Base-by-base conservation (phyloP, 2,329 filamentous ascomycete genomes). In the Beauveria bassiana region DNA sequence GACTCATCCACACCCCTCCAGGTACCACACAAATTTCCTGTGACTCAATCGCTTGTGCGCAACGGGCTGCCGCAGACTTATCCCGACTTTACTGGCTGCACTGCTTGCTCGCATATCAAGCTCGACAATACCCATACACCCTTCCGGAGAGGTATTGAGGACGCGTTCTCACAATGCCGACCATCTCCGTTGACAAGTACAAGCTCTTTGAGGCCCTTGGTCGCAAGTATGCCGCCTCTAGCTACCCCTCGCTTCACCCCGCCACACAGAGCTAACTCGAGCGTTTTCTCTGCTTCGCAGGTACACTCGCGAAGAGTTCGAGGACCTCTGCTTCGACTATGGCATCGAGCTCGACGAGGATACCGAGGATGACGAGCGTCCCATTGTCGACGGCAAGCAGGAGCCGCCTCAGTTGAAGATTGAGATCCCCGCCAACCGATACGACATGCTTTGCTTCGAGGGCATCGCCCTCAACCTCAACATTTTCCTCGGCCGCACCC, bases 291-390 rank as follows among this genome's bases (percentile, higher is more conserved):
- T 34, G 24, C 22, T 38, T 47, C 38, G 46, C 63, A 93, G 89
- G 68, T 93, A 90, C 76, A 96, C 93, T 61, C 95, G 91, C 66
- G 86, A 96, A 70, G 91, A 96, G 72, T 99, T 99, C 72, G 95
- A 99, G 76, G 90, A 96, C 72, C 82, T 99, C 68, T 98, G 95
- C 77, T 99, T 99, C 83, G 93, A 99, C 71, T 99, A 96, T 73
- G 93, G 93, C 63, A 96, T 99, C 73, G 95, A 99, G 77, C 85
- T 99, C 68, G 95, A 99, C 78, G 93, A 98, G 79, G 95, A 99
- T 75, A 95, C 90, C 55, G 88, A 91, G 68, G 82, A 90, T 70
- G 81, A 85, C 62, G 86, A 91, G 66, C 82, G 90, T 52, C 89
- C 90, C 38, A 78, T 89, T 62, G 83, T 90, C 70, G 83, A 91